Evolutionary conservation across 805 yeast genomes (phyloP).

Genomic region (Metschnikowia baotianmanensis): DNA sequence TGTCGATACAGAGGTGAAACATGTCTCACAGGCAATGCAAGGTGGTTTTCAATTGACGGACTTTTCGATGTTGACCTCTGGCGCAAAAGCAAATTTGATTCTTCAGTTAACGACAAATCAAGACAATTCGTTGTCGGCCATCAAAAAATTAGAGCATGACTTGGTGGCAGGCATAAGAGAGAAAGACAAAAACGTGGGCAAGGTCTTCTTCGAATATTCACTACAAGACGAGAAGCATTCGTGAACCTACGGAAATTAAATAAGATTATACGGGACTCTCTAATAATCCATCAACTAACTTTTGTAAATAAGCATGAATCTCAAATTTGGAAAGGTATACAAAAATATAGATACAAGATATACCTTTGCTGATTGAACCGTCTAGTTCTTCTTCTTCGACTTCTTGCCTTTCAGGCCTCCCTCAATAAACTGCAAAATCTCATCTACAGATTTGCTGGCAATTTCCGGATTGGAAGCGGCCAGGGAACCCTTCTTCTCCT

Average conservation of each 20-base stretch:
- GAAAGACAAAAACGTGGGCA: conserved; percentile 17
- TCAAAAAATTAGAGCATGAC: conserved; percentile 15
- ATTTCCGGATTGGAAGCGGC: conserved; percentile 48
- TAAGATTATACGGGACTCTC: not conserved
- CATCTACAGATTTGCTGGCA: conserved; percentile 67
- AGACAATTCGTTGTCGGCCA: conserved; percentile 19
- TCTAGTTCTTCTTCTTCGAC: conserved; percentile 15
- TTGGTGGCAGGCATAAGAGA: conserved; percentile 14
- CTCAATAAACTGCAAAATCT: conserved; percentile 67
- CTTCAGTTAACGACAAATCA: conserved; percentile 26
- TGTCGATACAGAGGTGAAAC: conserved; percentile 31
- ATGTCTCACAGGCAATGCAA: conserved; percentile 24
- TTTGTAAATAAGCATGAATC: not conserved
- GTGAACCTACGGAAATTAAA: not conserved
- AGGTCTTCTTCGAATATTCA: conserved; percentile 17
- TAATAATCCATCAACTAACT: not conserved
- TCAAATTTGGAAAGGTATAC: not conserved
- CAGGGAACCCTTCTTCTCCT: conserved; percentile 13
- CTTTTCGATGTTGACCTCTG: conserved; percentile 51
- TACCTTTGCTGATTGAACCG: conserved; percentile 1
- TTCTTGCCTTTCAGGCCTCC: conserved; percentile 40
- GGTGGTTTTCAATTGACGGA: conserved; percentile 37
- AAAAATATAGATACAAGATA: conserved; percentile 9
- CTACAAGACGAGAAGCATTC: conserved; percentile 2
- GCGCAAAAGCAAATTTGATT: conserved; percentile 51